A percentile compares a stretch with the other conserved stretches of the same genome.
Evolutionary conservation across 257 asterid species (phyloP).

Genomic region (Solanum chmielewskii): DNA sequence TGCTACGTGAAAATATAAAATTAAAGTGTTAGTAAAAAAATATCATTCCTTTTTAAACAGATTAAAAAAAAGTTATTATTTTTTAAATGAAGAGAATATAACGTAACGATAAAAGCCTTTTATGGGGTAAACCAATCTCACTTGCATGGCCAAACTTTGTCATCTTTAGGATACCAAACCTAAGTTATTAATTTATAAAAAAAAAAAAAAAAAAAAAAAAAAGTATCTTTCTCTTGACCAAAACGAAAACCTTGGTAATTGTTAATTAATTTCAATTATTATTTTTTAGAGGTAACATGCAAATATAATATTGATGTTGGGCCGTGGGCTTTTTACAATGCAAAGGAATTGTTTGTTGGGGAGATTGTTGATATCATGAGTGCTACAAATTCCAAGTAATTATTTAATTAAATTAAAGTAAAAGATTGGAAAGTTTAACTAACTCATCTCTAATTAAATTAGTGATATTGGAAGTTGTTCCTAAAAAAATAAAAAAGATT

Average conservation of each 20-base stretch:
- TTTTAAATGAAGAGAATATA: no score
- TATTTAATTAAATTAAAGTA: background rate
- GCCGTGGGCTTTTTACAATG: conserved; percentile 14
- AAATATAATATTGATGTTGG: background rate
- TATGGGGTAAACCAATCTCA: conserved; percentile 17
- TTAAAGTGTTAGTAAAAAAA: no score
- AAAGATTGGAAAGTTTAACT: background rate
- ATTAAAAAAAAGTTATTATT: no score
- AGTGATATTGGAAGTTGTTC: conserved; percentile 39
- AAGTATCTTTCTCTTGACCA: conserved; percentile 11
- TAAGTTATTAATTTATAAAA: background rate
- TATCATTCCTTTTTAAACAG: no score
- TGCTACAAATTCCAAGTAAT: conserved; percentile 24
- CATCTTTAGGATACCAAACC: conserved; percentile 34
- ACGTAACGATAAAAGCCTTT: background rate
- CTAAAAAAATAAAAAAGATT: conserved; percentile 2
- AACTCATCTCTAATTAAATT: conserved; percentile 3
- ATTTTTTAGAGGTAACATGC: background rate
- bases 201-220: background rate
- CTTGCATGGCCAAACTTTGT: conserved; percentile 31
- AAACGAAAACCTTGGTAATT: conserved; percentile 11
- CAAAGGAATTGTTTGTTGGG: background rate
- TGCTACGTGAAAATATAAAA: no score
- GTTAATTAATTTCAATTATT: background rate
- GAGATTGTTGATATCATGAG: conserved; percentile 7